Evolutionary conservation across 106 monocot genomes (phyloP).

Genomic region (Dendrobium nobile): DNA sequence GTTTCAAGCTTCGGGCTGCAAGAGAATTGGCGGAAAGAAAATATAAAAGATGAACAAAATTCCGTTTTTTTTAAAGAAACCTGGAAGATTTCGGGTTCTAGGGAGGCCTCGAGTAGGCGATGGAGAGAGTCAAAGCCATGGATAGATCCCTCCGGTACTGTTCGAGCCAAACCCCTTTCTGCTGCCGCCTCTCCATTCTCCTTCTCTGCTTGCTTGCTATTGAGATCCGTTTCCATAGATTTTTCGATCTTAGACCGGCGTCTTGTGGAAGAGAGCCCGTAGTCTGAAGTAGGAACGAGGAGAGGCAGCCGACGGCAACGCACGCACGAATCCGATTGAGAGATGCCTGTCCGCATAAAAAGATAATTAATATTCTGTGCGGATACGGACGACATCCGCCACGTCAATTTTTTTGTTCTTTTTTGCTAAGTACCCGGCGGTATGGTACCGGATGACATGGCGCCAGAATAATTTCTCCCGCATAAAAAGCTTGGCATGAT

Average conservation of each 20-base stretch:
- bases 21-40: neutral
- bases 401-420: no score
- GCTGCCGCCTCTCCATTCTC: neutral
- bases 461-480: no score
- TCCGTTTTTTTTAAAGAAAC: constrained; percentile 2
- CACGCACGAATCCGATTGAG: no score
- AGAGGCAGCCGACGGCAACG: neutral
- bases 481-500: no score
- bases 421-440: no score
- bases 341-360: no score
- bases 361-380: no score
- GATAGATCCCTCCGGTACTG: constrained; percentile 49
- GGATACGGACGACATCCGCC: no score
- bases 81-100: constrained; percentile 69
- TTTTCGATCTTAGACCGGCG: neutral
- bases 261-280: neutral
- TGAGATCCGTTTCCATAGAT: no score
- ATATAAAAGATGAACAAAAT: neutral
- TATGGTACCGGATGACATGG: no score
- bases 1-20: neutral
- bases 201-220: no score
- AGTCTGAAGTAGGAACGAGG: neutral
- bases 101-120: constrained; percentile 58
- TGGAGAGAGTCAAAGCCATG: constrained; percentile 85
- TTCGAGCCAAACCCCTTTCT: neutral